These are phyloP conservation scores for Fusarium sp. DNA, from an alignment of 2,329 filamentous ascomycete genomes.

Conservation along the genomic window DNA sequence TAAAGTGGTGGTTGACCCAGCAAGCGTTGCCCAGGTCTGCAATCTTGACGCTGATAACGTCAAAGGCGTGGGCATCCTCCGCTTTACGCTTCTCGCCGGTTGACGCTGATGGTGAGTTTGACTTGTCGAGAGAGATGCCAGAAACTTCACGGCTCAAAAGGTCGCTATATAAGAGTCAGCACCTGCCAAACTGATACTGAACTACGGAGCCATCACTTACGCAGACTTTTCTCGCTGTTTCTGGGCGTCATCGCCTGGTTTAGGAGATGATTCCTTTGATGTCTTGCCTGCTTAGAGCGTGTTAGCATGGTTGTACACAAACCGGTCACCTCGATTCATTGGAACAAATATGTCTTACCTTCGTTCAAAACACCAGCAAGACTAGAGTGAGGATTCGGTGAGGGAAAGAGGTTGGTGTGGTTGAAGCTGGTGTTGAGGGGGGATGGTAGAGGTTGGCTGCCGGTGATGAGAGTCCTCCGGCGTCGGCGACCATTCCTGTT, in stretches of 20 bases:
- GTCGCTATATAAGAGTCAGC: conserved; percentile 67
- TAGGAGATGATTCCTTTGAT: conserved; percentile 61
- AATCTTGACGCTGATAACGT: conserved; percentile 98
- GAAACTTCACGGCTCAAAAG: conserved; percentile 93
- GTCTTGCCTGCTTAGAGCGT: conserved; percentile 46
- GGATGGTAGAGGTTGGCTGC: conserved; percentile 94
- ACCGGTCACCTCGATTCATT: background rate
- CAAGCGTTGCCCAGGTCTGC: conserved; percentile 98
- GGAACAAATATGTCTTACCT: conserved; percentile 62
- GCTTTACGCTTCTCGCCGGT: conserved; percentile 72
- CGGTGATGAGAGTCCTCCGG: conserved; percentile 93
- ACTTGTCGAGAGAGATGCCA: conserved; percentile 91
- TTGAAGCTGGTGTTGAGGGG: conserved; percentile 94
- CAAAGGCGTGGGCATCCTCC: conserved; percentile 68
- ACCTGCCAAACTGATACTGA: background rate
- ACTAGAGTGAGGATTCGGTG: conserved; percentile 76
- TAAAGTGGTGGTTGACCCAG: conserved; percentile 99
- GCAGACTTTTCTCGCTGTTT: conserved; percentile 92
- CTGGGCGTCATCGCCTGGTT: conserved; percentile 72
- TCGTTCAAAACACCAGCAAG: conserved; percentile 88
- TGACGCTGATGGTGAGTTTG: conserved; percentile 61
- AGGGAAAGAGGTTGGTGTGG: conserved; percentile 76
- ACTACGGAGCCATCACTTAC: conserved; percentile 64
- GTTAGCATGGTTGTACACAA: conserved; percentile 22
- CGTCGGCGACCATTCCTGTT: conserved; percentile 91